A percentile compares a stretch with the other conserved stretches of the same genome.
phyloP scores from a whole-genome alignment of 257 asterid genomes.

The Solanum corneliomulleri region DNA sequence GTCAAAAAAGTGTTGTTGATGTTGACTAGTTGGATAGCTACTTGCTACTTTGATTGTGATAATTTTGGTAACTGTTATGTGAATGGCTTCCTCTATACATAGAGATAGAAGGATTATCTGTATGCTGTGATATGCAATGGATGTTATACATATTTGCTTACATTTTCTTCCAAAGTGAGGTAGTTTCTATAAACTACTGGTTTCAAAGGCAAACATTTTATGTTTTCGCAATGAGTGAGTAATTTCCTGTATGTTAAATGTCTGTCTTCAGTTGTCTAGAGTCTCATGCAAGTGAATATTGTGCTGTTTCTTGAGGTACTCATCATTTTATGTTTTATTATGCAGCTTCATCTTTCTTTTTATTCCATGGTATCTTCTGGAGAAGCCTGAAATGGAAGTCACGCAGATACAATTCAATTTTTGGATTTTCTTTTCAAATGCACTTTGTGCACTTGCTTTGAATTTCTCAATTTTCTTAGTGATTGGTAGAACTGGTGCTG shows the following conservation, averaged over 20 bases:
- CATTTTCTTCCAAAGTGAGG: neutral
- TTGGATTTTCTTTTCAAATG: conserved; percentile 98
- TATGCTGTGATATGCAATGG: neutral
- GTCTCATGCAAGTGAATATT: neutral
- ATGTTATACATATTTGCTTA: neutral
- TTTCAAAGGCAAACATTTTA: neutral
- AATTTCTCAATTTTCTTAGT: conserved; percentile 92
- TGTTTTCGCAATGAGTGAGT: neutral
- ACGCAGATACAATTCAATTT: conserved; percentile 74
- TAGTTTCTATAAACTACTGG: neutral
- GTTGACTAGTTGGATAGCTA: neutral
- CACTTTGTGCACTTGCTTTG: conserved; percentile 87
- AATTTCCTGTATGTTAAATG: neutral
- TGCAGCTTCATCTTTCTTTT: conserved; percentile 90
- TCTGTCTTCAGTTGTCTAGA: neutral
- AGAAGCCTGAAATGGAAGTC: conserved; percentile 89
- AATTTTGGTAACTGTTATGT: neutral
- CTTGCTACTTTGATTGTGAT: neutral
- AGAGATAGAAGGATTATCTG: neutral
- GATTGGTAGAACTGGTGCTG: conserved; percentile 98
- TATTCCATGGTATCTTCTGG: conserved; percentile 95
- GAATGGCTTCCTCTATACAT: neutral
- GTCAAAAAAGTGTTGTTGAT: neutral
- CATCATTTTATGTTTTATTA: neutral
- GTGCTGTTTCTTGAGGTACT: neutral